phyloP scores from a whole-genome alignment of 2,329 filamentous ascomycete genomes.

The Botrytis medusae region DNA sequence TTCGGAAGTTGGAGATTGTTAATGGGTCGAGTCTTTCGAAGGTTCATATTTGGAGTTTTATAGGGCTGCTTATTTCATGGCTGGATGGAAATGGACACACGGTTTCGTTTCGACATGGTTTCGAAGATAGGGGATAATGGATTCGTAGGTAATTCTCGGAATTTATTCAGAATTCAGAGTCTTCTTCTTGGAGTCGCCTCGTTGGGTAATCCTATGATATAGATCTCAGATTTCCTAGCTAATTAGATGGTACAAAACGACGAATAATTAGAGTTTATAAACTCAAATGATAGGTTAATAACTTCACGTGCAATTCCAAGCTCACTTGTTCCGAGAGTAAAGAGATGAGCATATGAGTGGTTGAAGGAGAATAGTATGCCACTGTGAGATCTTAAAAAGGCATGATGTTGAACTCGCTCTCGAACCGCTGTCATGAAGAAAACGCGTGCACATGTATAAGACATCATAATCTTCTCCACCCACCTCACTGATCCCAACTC shows the following conservation, averaged over 20 bases:
- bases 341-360: background rate
- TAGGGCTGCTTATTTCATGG: background rate
- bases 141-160: conserved; percentile 1
- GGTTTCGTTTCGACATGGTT: background rate
- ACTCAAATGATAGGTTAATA: background rate
- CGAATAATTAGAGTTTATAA: background rate
- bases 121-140: background rate
- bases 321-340: background rate
- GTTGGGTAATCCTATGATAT: background rate
- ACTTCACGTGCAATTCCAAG: background rate
- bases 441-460: background rate
- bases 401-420: background rate
- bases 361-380: background rate
- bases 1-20: background rate
- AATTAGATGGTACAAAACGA: background rate
- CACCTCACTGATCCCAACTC: background rate
- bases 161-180: background rate
- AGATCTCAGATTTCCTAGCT: background rate
- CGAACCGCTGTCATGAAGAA: background rate
- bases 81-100: background rate
- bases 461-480: background rate
- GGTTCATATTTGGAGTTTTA: background rate
- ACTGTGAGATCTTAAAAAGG: background rate
- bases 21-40: background rate
- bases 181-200: background rate